Evolutionary conservation across 257 asterid species (phyloP).

Genomic region (Buddleja alternifolia): DNA sequence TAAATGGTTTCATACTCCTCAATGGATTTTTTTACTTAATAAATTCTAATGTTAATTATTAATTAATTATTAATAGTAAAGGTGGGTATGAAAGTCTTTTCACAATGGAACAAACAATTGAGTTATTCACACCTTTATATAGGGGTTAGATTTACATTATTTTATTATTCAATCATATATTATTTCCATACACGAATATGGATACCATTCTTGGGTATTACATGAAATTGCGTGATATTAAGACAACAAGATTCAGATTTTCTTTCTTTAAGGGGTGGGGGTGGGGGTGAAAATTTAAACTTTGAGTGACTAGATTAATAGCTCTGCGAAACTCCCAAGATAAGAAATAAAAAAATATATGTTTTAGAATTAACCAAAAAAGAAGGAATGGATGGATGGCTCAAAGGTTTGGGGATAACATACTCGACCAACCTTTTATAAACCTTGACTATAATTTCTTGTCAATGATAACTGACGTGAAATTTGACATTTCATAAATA

Average conservation of each 20-base stretch:
- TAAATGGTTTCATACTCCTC: too few relatives aligned
- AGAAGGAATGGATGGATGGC: slow-evolving; percentile 18
- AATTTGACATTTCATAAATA: neutral
- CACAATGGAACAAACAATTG: too few relatives aligned
- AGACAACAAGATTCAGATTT: slow-evolving; percentile 2
- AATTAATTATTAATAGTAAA: too few relatives aligned
- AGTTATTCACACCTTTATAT: too few relatives aligned
- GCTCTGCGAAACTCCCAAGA: neutral
- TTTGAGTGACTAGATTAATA: neutral
- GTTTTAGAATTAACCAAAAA: neutral
- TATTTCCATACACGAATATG: neutral
- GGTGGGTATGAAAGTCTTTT: too few relatives aligned
- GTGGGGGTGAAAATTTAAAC: neutral
- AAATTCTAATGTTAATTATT: too few relatives aligned
- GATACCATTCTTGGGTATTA: slow-evolving; percentile 1
- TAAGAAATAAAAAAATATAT: neutral
- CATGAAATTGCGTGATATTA: slow-evolving; percentile 2
- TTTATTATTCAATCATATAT: neutral
- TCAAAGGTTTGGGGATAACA: slow-evolving; percentile 15
- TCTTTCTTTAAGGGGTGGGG: neutral
- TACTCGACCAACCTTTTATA: neutral
- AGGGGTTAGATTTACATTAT: neutral
- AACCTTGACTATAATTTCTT: neutral
- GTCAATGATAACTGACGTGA: slow-evolving; percentile 8
- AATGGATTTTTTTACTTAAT: too few relatives aligned